Evolutionary conservation across 495 filamentous ascomycete genomes (phyloP), one percentile per base, ranked within the genome.

Genomic region (Podospora conica): DNA sequence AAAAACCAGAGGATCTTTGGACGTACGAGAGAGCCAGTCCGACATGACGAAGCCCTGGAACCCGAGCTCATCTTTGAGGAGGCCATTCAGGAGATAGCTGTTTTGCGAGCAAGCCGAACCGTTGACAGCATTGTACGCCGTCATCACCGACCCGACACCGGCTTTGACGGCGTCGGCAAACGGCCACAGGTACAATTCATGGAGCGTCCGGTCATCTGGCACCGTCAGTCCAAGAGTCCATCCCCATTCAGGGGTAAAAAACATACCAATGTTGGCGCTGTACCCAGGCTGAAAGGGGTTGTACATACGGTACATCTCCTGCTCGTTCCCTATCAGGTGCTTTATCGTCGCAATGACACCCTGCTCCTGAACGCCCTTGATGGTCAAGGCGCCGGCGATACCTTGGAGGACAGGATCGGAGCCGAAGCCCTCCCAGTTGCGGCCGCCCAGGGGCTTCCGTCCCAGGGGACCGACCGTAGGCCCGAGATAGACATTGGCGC

Each of bases 131-230:
- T 92, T 91, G 71, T 93, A 93, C 0, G 87, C 82, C 29, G 84
- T 83, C 91, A 93, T 92, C 9, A 88, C 77, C 2, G 87, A 81
- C 53, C 87, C 89, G n/a, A 85, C 88, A 11, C 89, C 88, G n/a
- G 84, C 87, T 57, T 80, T 81, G 18, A 92, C 82, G 7, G 83
- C 84, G 61, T 90, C 88, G 3, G 88, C 87, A 76, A 94, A 93
- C 2, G 90, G 90, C 91, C 90, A 93, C 4, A 91, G 79, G 70
- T 93, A 93, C 18, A 92, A 66, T 67, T 93, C 90, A 73, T 93
- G 90, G 20, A 93, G 72, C 0, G 90, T 90, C 15, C 88, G 81
- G 65, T 93, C 90, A 74, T 92, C 89, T 72, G 85, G 81, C 0
- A 2, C 21, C 12, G 18, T 53, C 74, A 31, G 72, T 61, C 31